Percentiles rank a stretch among this genome's conserved stretches.
These are phyloP conservation scores for Psilocybe cubensis DNA, from an alignment of 768 basidiomycete species.

Conservation along the genomic window DNA sequence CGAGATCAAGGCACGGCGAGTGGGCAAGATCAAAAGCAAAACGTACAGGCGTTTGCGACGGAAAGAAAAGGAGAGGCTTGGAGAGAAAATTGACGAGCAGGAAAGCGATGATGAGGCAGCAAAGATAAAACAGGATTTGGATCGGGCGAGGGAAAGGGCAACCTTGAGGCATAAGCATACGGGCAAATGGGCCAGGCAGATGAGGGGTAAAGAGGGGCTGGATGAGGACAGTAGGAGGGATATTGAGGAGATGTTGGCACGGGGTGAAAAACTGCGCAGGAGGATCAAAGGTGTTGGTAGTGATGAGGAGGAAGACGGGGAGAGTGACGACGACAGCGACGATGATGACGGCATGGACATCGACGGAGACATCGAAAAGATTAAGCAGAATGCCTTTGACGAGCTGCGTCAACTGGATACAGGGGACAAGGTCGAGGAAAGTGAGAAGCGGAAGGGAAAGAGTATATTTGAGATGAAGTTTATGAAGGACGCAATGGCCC, in stretches of 20 bases:
- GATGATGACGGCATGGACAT: slow-evolving; percentile 34
- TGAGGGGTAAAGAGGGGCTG: slow-evolving; percentile 55
- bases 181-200: slow-evolving; percentile 85
- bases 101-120: slow-evolving; percentile 42
- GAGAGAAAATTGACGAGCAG: slow-evolving; percentile 53
- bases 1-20: slow-evolving; percentile 85
- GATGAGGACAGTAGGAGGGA: slow-evolving; percentile 68
- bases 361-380: slow-evolving; percentile 50
- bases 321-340: slow-evolving; percentile 50
- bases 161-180: slow-evolving; percentile 88
- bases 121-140: slow-evolving; percentile 71
- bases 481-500: slow-evolving; percentile 90
- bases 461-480: slow-evolving; percentile 96
- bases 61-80: slow-evolving; percentile 71
- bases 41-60: slow-evolving; percentile 85
- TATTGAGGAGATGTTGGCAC: slow-evolving; percentile 83
- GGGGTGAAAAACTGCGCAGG: slow-evolving; percentile 77
- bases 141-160: slow-evolving; percentile 86
- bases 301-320: slow-evolving; percentile 56
- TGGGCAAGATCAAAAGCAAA: slow-evolving; percentile 96
- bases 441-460: slow-evolving; percentile 51
- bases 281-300: slow-evolving; percentile 72
- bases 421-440: slow-evolving; percentile 22
- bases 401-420: slow-evolving; percentile 63
- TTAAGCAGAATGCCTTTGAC: slow-evolving; percentile 75